A percentile compares a stretch with the other conserved stretches of the same genome.
phyloP scores from a whole-genome alignment of 305 asterid species.

The Coffea humblotiana region DNA sequence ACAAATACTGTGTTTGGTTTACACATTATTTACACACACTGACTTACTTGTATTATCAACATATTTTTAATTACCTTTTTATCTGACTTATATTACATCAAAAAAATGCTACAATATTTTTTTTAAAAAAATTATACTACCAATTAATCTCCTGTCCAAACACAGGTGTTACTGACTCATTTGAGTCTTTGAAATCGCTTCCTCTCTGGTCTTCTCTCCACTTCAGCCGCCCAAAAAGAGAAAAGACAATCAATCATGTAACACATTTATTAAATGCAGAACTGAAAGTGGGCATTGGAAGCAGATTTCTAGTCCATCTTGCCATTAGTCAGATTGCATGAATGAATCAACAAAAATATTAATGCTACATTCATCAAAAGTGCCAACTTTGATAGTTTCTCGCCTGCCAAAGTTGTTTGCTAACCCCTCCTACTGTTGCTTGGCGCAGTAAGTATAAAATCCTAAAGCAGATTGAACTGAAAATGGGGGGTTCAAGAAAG shows the following conservation, averaged over 20 bases:
- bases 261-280: neutral
- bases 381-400: neutral
- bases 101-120: no score
- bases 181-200: neutral
- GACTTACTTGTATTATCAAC: no score
- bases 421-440: slow-evolving; percentile 4
- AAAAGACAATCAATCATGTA: neutral
- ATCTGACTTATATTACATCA: no score
- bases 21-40: no score
- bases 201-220: neutral
- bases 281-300: neutral
- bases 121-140: no score
- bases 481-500: neutral
- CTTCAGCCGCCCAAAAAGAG: neutral
- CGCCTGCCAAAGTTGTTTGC: neutral
- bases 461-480: neutral
- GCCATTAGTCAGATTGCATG: neutral
- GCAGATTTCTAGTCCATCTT: neutral
- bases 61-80: no score
- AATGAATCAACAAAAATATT: no score
- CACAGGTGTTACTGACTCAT: neutral
- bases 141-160: no score
- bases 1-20: no score
- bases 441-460: slow-evolving; percentile 7
- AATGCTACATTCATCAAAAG: neutral